Conservation (phyloP, 1,284 basidiomycete genomes). For the Volvariella volvacea region DNA sequence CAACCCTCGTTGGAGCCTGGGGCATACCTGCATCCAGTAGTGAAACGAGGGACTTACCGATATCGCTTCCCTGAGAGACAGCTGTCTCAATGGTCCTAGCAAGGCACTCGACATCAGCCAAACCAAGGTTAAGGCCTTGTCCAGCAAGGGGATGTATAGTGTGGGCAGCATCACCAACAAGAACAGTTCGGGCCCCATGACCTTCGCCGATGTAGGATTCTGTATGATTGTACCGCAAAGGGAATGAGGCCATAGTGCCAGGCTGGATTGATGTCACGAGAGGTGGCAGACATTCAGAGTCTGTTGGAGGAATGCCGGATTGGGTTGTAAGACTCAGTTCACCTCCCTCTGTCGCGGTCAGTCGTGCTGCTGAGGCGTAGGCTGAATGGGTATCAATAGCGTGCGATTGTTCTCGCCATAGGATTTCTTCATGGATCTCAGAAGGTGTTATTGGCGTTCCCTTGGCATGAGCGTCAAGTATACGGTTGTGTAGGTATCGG, state of each 20-base stretch:
- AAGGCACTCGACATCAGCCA: conserved; percentile 79
- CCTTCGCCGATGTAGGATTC: conserved; percentile 81
- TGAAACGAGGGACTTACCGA: conserved; percentile 46
- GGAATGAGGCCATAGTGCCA: conserved; percentile 85
- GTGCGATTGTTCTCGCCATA: conserved; percentile 65
- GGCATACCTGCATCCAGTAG: no score
- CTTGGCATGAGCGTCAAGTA: conserved; percentile 46
- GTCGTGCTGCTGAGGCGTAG: conserved; percentile 44
- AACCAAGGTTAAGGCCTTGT: conserved; percentile 91
- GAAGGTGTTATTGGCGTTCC: conserved; percentile 37
- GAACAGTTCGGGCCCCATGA: conserved; percentile 63
- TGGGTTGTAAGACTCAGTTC: background rate
- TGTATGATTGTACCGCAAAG: conserved; percentile 83
- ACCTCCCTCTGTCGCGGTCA: conserved; percentile 14
- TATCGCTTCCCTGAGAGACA: conserved; percentile 63
- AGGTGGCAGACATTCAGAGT: conserved; percentile 68
- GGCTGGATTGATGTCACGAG: conserved; percentile 67
- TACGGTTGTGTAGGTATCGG: conserved; percentile 56
- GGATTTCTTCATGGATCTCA: conserved; percentile 52
- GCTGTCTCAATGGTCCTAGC: conserved; percentile 55
- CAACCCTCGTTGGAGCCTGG: no score
- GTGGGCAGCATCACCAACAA: conserved; percentile 96
- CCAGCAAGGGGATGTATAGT: conserved; percentile 96
- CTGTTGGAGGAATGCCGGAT: conserved; percentile 46
- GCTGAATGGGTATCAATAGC: conserved; percentile 55